phyloP scores from a whole-genome alignment of 768 basidiomycete genomes.

The Suillus brevipes region DNA sequence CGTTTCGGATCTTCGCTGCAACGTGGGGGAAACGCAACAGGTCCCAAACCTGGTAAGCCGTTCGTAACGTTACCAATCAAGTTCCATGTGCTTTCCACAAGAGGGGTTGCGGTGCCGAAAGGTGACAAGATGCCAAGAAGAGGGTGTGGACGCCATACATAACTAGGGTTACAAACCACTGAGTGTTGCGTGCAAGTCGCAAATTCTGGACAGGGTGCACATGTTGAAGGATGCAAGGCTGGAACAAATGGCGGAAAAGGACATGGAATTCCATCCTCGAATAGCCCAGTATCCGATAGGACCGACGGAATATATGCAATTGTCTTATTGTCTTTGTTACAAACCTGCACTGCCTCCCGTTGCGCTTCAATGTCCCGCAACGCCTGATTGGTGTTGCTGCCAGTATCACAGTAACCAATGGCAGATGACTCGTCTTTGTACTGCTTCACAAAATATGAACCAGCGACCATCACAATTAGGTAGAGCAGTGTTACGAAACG shows the following conservation, averaged over 20 bases:
- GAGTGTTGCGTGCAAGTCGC: slow-evolving; percentile 57
- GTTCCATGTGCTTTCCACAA: slow-evolving; percentile 46
- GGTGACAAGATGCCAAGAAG: slow-evolving; percentile 47
- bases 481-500: slow-evolving; percentile 46
- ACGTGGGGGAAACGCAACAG: slow-evolving; percentile 71
- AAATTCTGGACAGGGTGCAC: slow-evolving; percentile 73
- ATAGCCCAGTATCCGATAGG: slow-evolving; percentile 26
- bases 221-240: slow-evolving; percentile 57
- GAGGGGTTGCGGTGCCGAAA: slow-evolving; percentile 40
- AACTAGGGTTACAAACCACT: slow-evolving; percentile 69
- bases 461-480: slow-evolving; percentile 35
- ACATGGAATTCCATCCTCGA: slow-evolving; percentile 43
- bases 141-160: slow-evolving; percentile 63
- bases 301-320: slow-evolving; percentile 38
- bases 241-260: slow-evolving; percentile 56
- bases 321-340: slow-evolving; percentile 57
- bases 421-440: slow-evolving; percentile 69
- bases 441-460: slow-evolving; percentile 37
- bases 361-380: slow-evolving; percentile 50
- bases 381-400: slow-evolving; percentile 55
- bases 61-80: slow-evolving; percentile 49
- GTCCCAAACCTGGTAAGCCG: slow-evolving; percentile 76
- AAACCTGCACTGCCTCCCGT: slow-evolving; percentile 50
- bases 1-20: slow-evolving; percentile 79
- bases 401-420: slow-evolving; percentile 78